A percentile compares a stretch with the other conserved stretches of the same genome.
Conservation (phyloP, 345 rosid species). For the Jatropha curcas region DNA sequence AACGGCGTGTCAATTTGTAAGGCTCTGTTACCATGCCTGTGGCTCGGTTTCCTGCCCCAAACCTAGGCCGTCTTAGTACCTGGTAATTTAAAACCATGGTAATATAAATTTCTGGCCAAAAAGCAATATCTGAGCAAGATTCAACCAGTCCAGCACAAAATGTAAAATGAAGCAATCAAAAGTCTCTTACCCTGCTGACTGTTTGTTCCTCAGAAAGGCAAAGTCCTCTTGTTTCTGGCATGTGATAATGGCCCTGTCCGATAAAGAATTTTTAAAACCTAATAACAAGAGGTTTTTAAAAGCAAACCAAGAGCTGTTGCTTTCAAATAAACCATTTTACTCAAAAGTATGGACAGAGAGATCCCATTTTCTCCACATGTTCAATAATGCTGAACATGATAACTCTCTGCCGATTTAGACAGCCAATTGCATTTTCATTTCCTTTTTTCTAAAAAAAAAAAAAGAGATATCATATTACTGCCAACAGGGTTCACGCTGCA, state of each 20-base stretch:
- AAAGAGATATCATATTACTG: neutral
- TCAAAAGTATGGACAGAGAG: neutral
- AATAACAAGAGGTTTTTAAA: neutral
- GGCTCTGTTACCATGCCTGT: slow-evolving; percentile 78
- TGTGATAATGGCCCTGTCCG: slow-evolving; percentile 90
- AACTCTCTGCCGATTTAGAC: neutral
- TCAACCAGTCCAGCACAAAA: slow-evolving; percentile 10
- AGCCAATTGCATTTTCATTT: neutral
- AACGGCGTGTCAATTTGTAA: slow-evolving; percentile 67
- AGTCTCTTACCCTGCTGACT: slow-evolving; percentile 62
- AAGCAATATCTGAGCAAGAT: neutral
- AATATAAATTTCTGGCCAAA: slow-evolving; percentile 12
- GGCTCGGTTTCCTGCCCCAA: slow-evolving; percentile 62
- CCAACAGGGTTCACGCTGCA: neutral
- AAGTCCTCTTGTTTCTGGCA: slow-evolving; percentile 99
- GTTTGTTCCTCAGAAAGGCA: slow-evolving; percentile 98
- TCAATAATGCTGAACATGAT: neutral
- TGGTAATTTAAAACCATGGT: slow-evolving; percentile 34
- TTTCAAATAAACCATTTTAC: too few relatives aligned
- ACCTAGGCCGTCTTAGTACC: slow-evolving; percentile 72
- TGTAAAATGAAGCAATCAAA: slow-evolving; percentile 5
- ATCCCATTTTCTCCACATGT: neutral
- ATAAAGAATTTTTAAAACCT: slow-evolving; percentile 15
- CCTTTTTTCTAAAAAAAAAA: neutral
- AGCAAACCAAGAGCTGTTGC: neutral